Base-by-base conservation (phyloP, 208 protist species). In the Acanthamoeba sp. region DNA sequence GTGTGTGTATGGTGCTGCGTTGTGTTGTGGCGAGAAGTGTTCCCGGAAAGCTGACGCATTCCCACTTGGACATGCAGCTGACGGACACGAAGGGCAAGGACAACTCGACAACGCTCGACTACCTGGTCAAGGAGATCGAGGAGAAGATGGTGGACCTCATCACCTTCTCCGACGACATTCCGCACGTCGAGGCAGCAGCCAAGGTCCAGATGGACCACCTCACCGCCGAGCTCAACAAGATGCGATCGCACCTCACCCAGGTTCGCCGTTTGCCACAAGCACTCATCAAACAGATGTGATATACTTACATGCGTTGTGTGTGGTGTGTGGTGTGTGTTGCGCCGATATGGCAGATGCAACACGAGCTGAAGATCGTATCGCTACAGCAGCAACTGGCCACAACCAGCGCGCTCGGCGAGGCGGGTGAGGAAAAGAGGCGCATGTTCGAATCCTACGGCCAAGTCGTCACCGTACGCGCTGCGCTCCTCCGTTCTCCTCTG, bases 61-160 rank as follows among this genome's bases (percentile, higher is more conserved):
- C 9, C 32, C 22, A 16, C 9, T 32, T 29, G 1, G 24, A 18
- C 5, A 9, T 1, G 16, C 27, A 88, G 80, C 52, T 88, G 7
- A 88, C 80, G 22, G 80, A 88, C 32, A 88, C 80, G 29, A 88
- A 62, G 52, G 80, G 80, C 42, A 88, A 88, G 45, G 48, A 88
- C 48, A 88, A 88, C 42, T n/a, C 27, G 42, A 88, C 80, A 9
- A 55, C 40, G 45, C 36, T 88, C 29, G 48, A 88, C 80, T 88
- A 88, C 48, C 52, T 88, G 45, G 36, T 64, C 18, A 52, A 88
- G 40, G 80, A 88, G 80, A 88, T 88, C 80, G 80, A 88, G 48
- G 52, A 88, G 48, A 55, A 88, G 80, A 88, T 88, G 80, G 48
- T 29, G 42, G 42, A 55, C 45, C 52, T 88, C 29, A 32, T 88